Percentiles rank a stretch among this genome's conserved stretches.
These are phyloP conservation scores for Trichoderma guizhouense DNA, from an alignment of 2,329 filamentous ascomycete species.

Conservation along the genomic window DNA sequence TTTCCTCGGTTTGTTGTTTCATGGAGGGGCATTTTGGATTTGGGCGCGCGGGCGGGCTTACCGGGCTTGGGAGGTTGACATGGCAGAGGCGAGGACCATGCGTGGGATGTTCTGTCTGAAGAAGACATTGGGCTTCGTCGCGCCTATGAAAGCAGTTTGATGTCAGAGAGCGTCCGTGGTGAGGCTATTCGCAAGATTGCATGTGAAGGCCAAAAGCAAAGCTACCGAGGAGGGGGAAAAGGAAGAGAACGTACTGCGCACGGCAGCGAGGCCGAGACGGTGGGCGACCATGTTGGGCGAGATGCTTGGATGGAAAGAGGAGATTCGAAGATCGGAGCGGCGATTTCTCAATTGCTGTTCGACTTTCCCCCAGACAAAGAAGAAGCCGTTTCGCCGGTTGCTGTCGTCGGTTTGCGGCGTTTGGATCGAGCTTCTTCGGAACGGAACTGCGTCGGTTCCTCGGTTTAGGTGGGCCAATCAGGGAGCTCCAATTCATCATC, in stretches of 20 bases:
- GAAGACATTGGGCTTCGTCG: constrained; percentile 44
- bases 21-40: not conserved
- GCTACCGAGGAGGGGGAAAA: not conserved
- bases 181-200: constrained; percentile 22
- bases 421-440: constrained; percentile 24
- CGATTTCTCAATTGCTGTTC: not conserved
- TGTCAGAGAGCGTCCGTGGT: not conserved
- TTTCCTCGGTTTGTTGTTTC: not conserved
- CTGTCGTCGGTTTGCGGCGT: not conserved
- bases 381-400: not conserved
- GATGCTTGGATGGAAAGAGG: not conserved
- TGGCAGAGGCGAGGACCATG: constrained; percentile 40
- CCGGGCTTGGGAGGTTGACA: constrained; percentile 47
- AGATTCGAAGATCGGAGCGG: not conserved
- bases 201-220: not conserved
- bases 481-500: constrained; percentile 36
- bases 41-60: constrained; percentile 29
- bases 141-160: constrained; percentile 28
- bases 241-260: constrained; percentile 52
- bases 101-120: constrained; percentile 47
- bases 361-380: not conserved
- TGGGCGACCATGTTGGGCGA: constrained; percentile 51
- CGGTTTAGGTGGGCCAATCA: constrained; percentile 44
- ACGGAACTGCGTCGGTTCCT: constrained; percentile 36
- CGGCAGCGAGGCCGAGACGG: constrained; percentile 55